Conservation (phyloP, 2,329 filamentous ascomycete genomes). For the Penicillium sp. region DNA sequence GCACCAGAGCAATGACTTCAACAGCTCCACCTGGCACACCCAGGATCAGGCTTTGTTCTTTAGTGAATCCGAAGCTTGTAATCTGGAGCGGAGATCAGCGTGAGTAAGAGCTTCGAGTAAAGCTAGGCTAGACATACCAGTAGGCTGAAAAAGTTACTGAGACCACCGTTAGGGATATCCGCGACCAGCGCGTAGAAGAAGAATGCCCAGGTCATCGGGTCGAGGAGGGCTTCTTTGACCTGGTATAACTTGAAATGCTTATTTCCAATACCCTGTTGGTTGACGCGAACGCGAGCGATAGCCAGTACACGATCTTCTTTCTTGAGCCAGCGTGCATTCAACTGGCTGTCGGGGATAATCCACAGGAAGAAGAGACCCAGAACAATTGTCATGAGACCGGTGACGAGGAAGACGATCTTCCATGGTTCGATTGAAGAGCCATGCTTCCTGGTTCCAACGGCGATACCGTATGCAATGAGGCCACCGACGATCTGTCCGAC, state of each 20-base stretch:
- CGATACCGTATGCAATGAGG: conserved; percentile 66
- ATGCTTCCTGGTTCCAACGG: conserved; percentile 57
- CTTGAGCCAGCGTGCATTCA: conserved; percentile 66
- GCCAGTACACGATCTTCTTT: conserved; percentile 70
- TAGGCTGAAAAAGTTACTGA: conserved; percentile 66
- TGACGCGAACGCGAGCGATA: conserved; percentile 71
- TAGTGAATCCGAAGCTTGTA: conserved; percentile 67
- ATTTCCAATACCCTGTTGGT: conserved; percentile 75
- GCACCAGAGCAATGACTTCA: conserved; percentile 63
- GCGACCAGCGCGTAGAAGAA: conserved; percentile 61
- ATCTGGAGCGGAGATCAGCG: conserved; percentile 43
- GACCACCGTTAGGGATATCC: conserved; percentile 63
- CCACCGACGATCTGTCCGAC: conserved; percentile 68
- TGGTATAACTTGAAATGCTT: conserved; percentile 72
- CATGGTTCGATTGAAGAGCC: conserved; percentile 65
- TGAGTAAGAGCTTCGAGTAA: background rate
- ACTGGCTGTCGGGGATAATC: conserved; percentile 62
- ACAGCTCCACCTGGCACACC: conserved; percentile 69
- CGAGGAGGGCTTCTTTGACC: conserved; percentile 60
- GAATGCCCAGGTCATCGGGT: conserved; percentile 65
- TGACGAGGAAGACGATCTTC: conserved; percentile 66
- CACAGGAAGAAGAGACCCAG: conserved; percentile 57
- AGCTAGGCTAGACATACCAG: conserved; percentile 39
- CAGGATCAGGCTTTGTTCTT: conserved; percentile 65
- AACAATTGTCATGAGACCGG: conserved; percentile 56